phyloP scores from a whole-genome alignment of 257 asterid species.

The Solanum gracilifrons region DNA sequence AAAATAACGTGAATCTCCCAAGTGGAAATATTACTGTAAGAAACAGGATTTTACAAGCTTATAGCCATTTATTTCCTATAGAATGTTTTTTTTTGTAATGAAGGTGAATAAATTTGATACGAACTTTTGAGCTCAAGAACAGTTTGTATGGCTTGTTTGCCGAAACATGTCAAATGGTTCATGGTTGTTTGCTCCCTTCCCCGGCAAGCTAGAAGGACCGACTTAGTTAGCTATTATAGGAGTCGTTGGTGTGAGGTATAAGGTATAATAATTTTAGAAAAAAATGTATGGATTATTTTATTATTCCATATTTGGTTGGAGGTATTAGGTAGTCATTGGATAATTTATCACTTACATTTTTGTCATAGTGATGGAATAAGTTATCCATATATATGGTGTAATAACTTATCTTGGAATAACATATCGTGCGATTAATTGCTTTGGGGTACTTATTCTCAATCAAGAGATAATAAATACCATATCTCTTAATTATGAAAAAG shows the following conservation, averaged over 20 bases:
- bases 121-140: background rate
- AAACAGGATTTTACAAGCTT: background rate
- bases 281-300: too few relatives aligned
- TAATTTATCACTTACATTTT: too few relatives aligned
- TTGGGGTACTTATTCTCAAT: too few relatives aligned
- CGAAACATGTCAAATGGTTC: background rate
- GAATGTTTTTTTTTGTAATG: background rate
- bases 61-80: background rate
- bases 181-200: background rate
- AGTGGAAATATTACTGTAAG: background rate
- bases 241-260: background rate
- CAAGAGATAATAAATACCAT: too few relatives aligned
- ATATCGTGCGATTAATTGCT: too few relatives aligned
- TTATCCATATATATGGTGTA: too few relatives aligned
- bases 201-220: background rate
- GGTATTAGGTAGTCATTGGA: background rate
- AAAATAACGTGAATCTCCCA: background rate
- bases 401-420: accelerated
- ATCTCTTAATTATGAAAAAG: background rate
- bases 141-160: background rate
- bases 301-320: too few relatives aligned
- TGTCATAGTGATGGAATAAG: too few relatives aligned
- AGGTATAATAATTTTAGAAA: background rate
- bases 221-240: background rate
- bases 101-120: background rate